Base-by-base conservation (phyloP, 495 filamentous ascomycete genomes). In the Xylaria longipes region DNA sequence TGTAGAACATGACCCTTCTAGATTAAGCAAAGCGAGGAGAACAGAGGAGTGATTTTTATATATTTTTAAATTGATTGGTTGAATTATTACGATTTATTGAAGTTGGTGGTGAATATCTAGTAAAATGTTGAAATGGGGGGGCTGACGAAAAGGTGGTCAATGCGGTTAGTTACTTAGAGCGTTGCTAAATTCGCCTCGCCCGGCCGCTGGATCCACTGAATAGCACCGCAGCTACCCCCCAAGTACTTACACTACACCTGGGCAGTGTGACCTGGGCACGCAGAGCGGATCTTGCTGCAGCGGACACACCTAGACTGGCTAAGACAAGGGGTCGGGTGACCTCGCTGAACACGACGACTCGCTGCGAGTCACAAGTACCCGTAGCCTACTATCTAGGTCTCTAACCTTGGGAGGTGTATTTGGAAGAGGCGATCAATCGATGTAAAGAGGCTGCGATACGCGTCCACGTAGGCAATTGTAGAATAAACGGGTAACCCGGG, bases 251-350 rank as follows among this genome's bases (percentile, higher is more conserved):
- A n/a, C n/a, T 41, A 35, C 35, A 63, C 60, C 60, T 64, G 31
- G 11, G 43, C 43, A 22, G 41, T 37, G 17, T 57, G 50, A 41
- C 27, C 57, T 48, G 68, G 68, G 43, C 58, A 48, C 66, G 48
- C 54, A 69, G 54, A 60, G 54, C 43, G 58, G 48, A 33, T 25
- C 45, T 64, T 50, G 58, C 43, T 65, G 58, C 62, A 43, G 69
- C 69, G 69, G 69, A 52, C 50, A 56, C 62, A 35, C 52, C 65
- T 43, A 31, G 64, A 63, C 63, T 45, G 50, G 45, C 7, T 50
- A 65, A 56, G 61, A 43, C 52, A 71, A 61, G 64, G 63, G 54
- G 35, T 72, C 70, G 43, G 65, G 65, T 72, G 70, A 72, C 70
- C 61, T 72, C 27, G 46, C 39, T 63, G 48, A 27, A 72, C 70